Base-by-base conservation (phyloP, 1,284 basidiomycete species). In the Trametes versicolor region DNA sequence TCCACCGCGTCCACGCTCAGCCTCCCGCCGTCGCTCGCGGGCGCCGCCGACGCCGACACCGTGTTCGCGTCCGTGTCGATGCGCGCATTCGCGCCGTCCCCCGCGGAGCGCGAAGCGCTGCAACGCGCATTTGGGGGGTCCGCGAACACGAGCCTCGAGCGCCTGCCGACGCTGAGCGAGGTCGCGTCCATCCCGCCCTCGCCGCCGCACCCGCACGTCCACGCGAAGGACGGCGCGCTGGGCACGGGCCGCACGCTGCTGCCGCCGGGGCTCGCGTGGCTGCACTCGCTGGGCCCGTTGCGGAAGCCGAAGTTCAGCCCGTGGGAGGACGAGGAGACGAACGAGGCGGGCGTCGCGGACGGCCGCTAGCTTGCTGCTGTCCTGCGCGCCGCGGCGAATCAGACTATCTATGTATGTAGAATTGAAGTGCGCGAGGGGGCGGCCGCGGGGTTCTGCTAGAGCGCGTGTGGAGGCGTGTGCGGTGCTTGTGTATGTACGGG, bases 51-150 rank as follows among this genome's bases (percentile, higher is more conserved):
- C 23, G 73, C 78, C 7, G 83, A 78, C 60, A 84, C 84, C 49
- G 77, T 91, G 34, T 82, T 77, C 70, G 77, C 79, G 59, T 71
- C 74, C 48, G 68, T 78, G 62, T 74, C 74, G 34, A 76, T 92
- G 69, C 90, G 89, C 73, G 92, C 92, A 29, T 94, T 94, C 76
- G 92, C 91, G 37, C 92, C 92, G 48, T 93, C 91, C 64, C 90
- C 89, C 62, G 92, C 88, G 67, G 92, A 94, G 81, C 89, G 93
- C 55, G 89, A 92, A 78, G 92, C 83, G 56, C 82, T 94, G 48
- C 87, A 91, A 70, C 87, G 91, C 62, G 89, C 85, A 23, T 77
- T 92, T 17, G 87, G 88, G 47, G 85, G 88, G 37, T 87, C 87
- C 62, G 82, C 87, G 56, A 92, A 91, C 76, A 81, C 86, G 56